Evolutionary conservation across 805 yeast species (phyloP), one percentile per base, ranked within the genome.

Genomic region (Teunomyces lycoperdinae): DNA sequence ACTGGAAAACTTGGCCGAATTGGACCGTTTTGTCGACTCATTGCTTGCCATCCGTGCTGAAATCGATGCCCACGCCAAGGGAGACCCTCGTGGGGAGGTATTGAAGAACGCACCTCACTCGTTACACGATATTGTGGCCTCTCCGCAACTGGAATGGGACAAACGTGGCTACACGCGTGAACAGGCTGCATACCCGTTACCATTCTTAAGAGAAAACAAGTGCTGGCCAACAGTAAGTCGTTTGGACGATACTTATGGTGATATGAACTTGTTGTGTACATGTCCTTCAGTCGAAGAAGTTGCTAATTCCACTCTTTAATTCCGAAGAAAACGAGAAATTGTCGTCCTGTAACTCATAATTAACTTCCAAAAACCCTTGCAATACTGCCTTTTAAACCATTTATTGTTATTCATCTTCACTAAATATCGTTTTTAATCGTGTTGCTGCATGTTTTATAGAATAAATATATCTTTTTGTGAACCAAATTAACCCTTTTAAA

Each of bases 221-320:
- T 87, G 90, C 64, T 94, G 99, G 99, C 98, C 99, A 33, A 77
- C 90, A 0, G 97, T 91, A 39, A 79, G 96, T 9, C 83, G 99
- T 67, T 79, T 92, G 46, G 96, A 94, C 64, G 99, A 94, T 63
- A 86, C 95, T 3, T 92, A 85, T 59, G 99, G 99, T 55, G 99
- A 94, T 65, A 74, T 85, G 78, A 84, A 94, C 70, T 77, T 92
- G 67, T 75, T 91, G 68, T 94, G 99, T 73, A 90, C 97, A 24
- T 92, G 99, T 72, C 94, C 94, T 29, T 76, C 86, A 3, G 92
- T 87, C 36, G 92, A 86, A 61, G 91, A 86, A 54, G 78, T 84
- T 53, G 87, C 81, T 11, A 66, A 52, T 29, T 29, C 11, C 9
- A 29, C 11, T 7, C 9, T 17, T n/a, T 17, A n/a, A 20, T 20